Conservation (phyloP, 306 rosid species). For the Rosa chinensis region DNA sequence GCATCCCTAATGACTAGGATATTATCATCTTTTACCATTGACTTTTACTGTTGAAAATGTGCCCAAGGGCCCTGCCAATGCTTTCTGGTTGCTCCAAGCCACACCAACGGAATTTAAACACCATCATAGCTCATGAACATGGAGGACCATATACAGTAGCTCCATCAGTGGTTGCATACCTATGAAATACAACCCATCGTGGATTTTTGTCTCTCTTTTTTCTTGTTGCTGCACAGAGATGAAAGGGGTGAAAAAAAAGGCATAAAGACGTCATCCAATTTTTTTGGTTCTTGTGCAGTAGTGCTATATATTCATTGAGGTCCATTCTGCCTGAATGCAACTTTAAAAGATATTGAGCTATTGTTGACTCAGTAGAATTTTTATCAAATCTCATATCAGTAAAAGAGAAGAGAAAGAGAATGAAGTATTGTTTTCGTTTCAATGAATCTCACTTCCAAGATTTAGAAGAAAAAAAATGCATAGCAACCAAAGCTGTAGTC, state of each 20-base stretch:
- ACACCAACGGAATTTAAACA: neutral
- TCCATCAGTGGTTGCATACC: neutral
- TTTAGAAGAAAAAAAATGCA: neutral
- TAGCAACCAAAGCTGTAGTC: neutral
- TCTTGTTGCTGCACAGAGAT: neutral
- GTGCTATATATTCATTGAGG: neutral
- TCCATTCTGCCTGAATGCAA: neutral
- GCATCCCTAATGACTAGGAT: neutral
- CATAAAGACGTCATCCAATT: neutral
- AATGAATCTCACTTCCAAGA: neutral
- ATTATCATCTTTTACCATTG: neutral
- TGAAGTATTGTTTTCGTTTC: neutral
- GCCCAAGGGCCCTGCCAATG: neutral
- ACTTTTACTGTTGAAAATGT: neutral
- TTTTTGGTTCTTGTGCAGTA: neutral
- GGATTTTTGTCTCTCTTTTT: neutral
- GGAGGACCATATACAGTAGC: neutral
- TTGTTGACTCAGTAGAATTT: neutral
- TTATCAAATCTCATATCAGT: neutral
- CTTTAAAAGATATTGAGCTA: neutral
- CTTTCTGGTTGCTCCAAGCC: neutral
- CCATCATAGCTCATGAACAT: neutral
- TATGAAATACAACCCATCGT: neutral
- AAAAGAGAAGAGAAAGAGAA: neutral
- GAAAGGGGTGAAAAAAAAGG: neutral